Percentiles rank a stretch among this genome's conserved stretches.
These are phyloP conservation scores for Fonsecaea nubica DNA, from an alignment of 2,329 filamentous ascomycete species.

Conservation along the genomic window DNA sequence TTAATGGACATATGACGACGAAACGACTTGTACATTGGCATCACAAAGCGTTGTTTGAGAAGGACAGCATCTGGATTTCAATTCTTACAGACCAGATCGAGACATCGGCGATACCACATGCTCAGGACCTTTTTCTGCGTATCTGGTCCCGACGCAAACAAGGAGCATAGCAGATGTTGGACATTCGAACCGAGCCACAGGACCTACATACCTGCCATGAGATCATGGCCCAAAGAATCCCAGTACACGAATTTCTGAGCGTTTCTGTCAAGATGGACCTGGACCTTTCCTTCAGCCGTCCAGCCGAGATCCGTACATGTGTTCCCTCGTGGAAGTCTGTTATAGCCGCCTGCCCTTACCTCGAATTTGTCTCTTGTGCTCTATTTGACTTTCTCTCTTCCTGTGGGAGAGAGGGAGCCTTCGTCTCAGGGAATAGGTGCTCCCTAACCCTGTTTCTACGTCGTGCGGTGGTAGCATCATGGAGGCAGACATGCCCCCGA, in stretches of 20 bases:
- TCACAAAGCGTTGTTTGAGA: neutral
- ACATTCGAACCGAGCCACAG: neutral
- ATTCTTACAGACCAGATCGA: neutral
- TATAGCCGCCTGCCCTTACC: neutral
- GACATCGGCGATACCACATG: neutral
- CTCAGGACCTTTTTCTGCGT: neutral
- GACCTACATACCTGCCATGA: neutral
- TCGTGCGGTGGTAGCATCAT: neutral
- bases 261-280: neutral
- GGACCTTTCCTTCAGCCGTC: neutral
- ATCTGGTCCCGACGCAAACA: neutral
- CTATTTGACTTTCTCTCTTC: neutral
- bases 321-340: neutral
- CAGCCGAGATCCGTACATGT: neutral
- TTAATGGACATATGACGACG: slow-evolving; percentile 30
- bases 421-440: neutral
- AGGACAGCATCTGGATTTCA: neutral
- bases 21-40: slow-evolving; percentile 21
- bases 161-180: neutral
- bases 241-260: neutral
- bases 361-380: neutral
- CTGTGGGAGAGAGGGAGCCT: neutral
- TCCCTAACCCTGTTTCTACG: neutral
- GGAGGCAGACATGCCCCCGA: neutral
- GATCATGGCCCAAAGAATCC: neutral